These are phyloP conservation scores for Rhazya stricta DNA, from an alignment of 257 asterid genomes.

Conservation along the genomic window DNA sequence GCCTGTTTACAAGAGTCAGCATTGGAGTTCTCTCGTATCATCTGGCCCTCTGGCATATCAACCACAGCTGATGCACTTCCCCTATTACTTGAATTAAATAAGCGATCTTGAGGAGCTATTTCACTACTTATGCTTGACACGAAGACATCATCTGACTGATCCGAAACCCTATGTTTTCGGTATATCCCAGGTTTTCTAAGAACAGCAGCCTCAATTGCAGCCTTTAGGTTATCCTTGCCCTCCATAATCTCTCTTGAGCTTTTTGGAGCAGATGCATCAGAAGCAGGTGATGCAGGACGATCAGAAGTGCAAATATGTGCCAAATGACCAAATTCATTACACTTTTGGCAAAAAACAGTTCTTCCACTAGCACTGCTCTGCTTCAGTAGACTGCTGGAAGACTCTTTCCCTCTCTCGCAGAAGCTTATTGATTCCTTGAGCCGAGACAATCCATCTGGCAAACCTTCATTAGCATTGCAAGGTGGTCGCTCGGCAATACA, in stretches of 20 bases:
- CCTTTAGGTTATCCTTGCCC: constrained; percentile 57
- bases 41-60: constrained; percentile 44
- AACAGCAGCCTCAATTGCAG: constrained; percentile 85
- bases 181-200: constrained; percentile 70
- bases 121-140: constrained; percentile 34
- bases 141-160: constrained; percentile 47
- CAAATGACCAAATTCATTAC: constrained; percentile 35
- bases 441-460: constrained; percentile 43
- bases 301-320: constrained; percentile 26
- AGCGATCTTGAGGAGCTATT: constrained; percentile 32
- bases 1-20: constrained; percentile 40
- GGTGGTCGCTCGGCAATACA: constrained; percentile 36
- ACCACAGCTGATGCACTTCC: constrained; percentile 25
- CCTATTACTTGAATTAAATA: constrained; percentile 35
- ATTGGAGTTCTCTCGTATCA: constrained; percentile 21
- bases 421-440: constrained; percentile 38
- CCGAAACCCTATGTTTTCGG: constrained; percentile 46
- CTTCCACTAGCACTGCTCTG: constrained; percentile 26
- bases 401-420: constrained; percentile 50
- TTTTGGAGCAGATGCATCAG: constrained; percentile 37
- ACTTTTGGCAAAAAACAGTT: constrained; percentile 25
- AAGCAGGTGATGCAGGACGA: constrained; percentile 15
- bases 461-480: constrained; percentile 39
- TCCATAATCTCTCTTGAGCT: constrained; percentile 37
- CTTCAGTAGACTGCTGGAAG: constrained; percentile 48